phyloP scores from a whole-genome alignment of 257 asterid species.

The Euphrasia confusa region DNA sequence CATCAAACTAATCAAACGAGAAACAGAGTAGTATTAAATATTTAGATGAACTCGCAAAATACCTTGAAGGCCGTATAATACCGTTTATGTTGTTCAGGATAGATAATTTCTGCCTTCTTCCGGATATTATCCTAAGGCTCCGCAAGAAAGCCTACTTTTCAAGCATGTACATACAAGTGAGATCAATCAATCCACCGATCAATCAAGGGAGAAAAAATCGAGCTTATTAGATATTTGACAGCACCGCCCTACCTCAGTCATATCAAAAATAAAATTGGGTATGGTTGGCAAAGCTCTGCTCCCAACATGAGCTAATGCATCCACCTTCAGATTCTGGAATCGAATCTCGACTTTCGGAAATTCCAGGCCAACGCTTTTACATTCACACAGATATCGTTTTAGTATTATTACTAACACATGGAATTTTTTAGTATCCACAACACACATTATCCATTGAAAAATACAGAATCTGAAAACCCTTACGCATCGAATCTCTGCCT shows the following conservation, averaged over 20 bases:
- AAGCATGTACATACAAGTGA: slow-evolving; percentile 23
- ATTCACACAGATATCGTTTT: slow-evolving; percentile 14
- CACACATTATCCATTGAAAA: neutral
- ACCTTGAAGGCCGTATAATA: slow-evolving; percentile 62
- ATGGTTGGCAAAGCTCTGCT: slow-evolving; percentile 73
- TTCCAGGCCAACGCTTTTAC: slow-evolving; percentile 55
- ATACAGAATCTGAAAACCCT: slow-evolving; percentile 29
- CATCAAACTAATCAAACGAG: slow-evolving; percentile 17
- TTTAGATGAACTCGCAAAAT: slow-evolving; percentile 18
- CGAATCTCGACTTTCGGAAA: slow-evolving; percentile 68
- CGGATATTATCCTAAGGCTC: slow-evolving; percentile 48
- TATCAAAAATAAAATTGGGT: slow-evolving; percentile 63
- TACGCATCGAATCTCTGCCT: slow-evolving; percentile 79
- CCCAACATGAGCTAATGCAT: slow-evolving; percentile 62
- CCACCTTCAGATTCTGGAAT: slow-evolving; percentile 56
- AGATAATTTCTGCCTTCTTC: slow-evolving; percentile 45
- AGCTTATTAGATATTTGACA: slow-evolving; percentile 15
- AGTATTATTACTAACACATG: slow-evolving; percentile 8
- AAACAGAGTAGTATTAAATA: neutral
- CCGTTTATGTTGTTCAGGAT: slow-evolving; percentile 57
- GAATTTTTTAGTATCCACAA: neutral
- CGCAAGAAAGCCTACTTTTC: slow-evolving; percentile 47
- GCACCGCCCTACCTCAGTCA: slow-evolving; percentile 50
- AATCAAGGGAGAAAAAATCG: neutral
- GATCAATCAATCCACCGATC: neutral